These are phyloP conservation scores for Amaranthus hypochondriacus DNA, from an alignment of 148 eudicot species.

Conservation along the genomic window DNA sequence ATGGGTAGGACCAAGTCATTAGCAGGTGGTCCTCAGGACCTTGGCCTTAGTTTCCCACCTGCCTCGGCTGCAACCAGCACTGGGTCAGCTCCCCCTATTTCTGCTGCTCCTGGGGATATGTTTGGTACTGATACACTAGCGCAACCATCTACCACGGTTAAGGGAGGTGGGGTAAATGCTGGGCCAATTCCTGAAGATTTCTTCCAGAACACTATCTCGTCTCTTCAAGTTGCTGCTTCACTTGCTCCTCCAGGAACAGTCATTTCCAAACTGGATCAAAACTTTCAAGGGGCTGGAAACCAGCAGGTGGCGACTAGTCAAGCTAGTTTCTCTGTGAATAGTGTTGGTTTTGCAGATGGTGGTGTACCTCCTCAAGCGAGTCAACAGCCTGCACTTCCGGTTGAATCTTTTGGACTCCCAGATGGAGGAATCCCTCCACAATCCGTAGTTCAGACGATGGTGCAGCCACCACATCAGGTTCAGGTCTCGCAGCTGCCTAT, in stretches of 20 bases:
- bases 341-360: conserved; percentile 59
- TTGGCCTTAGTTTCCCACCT: conserved; percentile 48
- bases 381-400: conserved; percentile 38
- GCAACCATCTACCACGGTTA: conserved; percentile 41
- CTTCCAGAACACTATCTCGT: conserved; percentile 90
- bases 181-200: conserved; percentile 96
- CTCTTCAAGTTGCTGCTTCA: conserved; percentile 76
- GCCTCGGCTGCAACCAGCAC: conserved; percentile 31
- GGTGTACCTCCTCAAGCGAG: conserved; percentile 66
- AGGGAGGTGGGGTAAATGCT: conserved; percentile 53
- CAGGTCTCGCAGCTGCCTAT: conserved; percentile 38
- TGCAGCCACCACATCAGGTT: conserved; percentile 40
- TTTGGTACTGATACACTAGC: conserved; percentile 55
- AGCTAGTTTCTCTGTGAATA: conserved; percentile 33
- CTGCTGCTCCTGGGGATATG: conserved; percentile 55
- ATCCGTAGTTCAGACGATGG: conserved; percentile 39
- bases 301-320: conserved; percentile 40
- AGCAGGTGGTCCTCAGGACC: conserved; percentile 53
- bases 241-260: conserved; percentile 79
- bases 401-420: conserved; percentile 69
- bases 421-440: conserved; percentile 93
- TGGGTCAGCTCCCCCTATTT: conserved; percentile 34
- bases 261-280: conserved; percentile 70
- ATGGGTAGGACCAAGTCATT: conserved; percentile 76
- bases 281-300: conserved; percentile 46